Percentiles rank a stretch among this genome's conserved stretches.
Conservation (phyloP, 2,329 filamentous ascomycete species). For the Sporothrix brasiliensis region DNA sequence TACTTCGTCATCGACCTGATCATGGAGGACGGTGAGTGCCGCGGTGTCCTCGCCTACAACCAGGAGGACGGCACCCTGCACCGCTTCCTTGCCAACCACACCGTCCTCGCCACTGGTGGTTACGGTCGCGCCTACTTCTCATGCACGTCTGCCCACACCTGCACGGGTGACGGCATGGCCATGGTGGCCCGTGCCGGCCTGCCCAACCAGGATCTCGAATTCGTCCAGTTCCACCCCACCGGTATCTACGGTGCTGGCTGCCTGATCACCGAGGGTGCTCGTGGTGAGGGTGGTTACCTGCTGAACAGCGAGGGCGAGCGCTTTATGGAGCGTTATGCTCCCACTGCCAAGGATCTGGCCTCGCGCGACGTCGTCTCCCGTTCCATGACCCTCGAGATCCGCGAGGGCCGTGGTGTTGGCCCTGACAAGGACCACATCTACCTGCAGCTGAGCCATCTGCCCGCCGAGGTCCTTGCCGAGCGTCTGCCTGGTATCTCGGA, state of each 20-base stretch:
- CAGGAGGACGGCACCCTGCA: constrained; percentile 98
- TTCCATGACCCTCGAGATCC: constrained; percentile 98
- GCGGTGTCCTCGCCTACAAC: constrained; percentile 96
- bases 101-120: constrained; percentile 92
- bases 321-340: constrained; percentile 99
- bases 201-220: constrained; percentile 98
- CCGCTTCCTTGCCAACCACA: constrained; percentile 95
- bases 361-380: constrained; percentile 95
- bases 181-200: constrained; percentile 98
- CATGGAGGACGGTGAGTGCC: constrained; percentile 96
- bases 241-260: constrained; percentile 98
- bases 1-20: constrained; percentile 97
- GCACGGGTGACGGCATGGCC: constrained; percentile 98
- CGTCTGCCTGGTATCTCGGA: constrained; percentile 98
- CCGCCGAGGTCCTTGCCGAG: constrained; percentile 88
- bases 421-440: constrained; percentile 98
- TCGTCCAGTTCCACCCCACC: constrained; percentile 98
- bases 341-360: constrained; percentile 96
- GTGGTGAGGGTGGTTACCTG: constrained; percentile 97
- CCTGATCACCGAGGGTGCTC: constrained; percentile 95
- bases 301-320: constrained; percentile 97
- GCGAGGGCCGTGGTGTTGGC: constrained; percentile 94
- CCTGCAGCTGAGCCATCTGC: constrained; percentile 95
- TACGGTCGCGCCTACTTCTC: constrained; percentile 98
- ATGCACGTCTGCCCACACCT: constrained; percentile 97